These are phyloP conservation scores for Heterobasidion annosum DNA, from an alignment of 1,284 basidiomycete genomes.

Conservation along the genomic window DNA sequence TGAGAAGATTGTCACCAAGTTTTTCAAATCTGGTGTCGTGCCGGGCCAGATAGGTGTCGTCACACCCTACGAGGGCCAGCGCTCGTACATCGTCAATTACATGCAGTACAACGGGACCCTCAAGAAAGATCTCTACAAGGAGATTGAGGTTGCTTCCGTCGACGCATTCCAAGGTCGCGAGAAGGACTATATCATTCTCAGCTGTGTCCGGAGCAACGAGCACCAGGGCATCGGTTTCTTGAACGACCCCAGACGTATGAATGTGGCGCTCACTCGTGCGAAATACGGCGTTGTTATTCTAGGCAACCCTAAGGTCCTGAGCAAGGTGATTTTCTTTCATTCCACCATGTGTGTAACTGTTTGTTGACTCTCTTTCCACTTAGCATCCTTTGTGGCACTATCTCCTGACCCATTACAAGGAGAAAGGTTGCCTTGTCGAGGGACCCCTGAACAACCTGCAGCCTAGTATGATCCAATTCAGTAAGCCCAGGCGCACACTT, in stretches of 20 bases:
- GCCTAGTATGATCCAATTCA: slow-evolving; percentile 98
- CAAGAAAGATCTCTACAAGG: slow-evolving; percentile 99
- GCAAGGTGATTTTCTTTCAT: slow-evolving; percentile 64
- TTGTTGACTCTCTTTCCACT: slow-evolving; percentile 11
- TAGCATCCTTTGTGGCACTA: slow-evolving; percentile 99
- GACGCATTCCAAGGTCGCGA: slow-evolving; percentile 99
- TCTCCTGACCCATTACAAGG: slow-evolving; percentile 97
- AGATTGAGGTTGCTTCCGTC: slow-evolving; percentile 97
- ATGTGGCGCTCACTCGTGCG: slow-evolving; percentile 95
- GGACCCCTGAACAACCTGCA: slow-evolving; percentile 95
- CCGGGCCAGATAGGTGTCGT: slow-evolving; percentile 97
- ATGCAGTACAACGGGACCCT: slow-evolving; percentile 99
- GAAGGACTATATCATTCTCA: slow-evolving; percentile 99
- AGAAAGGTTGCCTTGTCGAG: slow-evolving; percentile 90
- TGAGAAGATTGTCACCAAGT: slow-evolving; percentile 99
- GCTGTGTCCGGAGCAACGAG: slow-evolving; percentile 98
- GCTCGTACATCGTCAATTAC: slow-evolving; percentile 98
- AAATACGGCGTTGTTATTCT: slow-evolving; percentile 98
- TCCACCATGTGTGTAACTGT: slow-evolving; percentile 1
- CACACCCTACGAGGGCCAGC: slow-evolving; percentile 97
- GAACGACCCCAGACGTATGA: slow-evolving; percentile 94
- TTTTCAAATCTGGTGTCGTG: slow-evolving; percentile 97
- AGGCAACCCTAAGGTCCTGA: slow-evolving; percentile 97
- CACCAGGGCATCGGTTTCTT: slow-evolving; percentile 99
- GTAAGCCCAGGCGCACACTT: slow-evolving; percentile 83